These are phyloP conservation scores for Heimioporus sp. DNA, from an alignment of 768 basidiomycete genomes.

Conservation along the genomic window DNA sequence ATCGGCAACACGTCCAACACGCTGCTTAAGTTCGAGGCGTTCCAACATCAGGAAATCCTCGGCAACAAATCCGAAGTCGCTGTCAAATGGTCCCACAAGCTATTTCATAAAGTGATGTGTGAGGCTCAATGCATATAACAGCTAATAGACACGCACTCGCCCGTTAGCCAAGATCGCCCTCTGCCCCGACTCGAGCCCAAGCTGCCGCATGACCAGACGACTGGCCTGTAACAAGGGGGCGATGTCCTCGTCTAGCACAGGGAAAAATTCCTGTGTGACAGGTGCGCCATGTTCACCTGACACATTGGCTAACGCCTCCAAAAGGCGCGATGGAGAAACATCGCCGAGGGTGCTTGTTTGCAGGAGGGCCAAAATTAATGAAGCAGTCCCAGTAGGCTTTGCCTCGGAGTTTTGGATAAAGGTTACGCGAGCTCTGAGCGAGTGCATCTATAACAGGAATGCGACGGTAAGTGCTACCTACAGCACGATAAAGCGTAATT, in stretches of 20 bases:
- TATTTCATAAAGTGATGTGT: slow-evolving; percentile 27
- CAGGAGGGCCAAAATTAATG: slow-evolving; percentile 50
- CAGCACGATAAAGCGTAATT: slow-evolving; percentile 16
- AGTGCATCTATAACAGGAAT: slow-evolving; percentile 36
- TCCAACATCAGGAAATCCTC: slow-evolving; percentile 76
- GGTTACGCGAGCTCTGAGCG: slow-evolving; percentile 56
- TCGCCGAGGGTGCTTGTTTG: slow-evolving; percentile 37
- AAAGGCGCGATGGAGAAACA: slow-evolving; percentile 11
- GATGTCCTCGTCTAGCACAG: slow-evolving; percentile 20
- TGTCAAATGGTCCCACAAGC: slow-evolving; percentile 74
- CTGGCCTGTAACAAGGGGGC: slow-evolving; percentile 42
- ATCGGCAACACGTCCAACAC: slow-evolving; percentile 64
- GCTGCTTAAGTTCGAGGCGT: slow-evolving; percentile 69
- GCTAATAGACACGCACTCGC: slow-evolving; percentile 50
- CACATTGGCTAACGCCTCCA: slow-evolving; percentile 9
- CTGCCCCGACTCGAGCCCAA: slow-evolving; percentile 60
- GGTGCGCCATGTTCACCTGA: slow-evolving; percentile 7
- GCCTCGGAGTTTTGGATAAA: slow-evolving; percentile 72
- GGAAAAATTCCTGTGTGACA: slow-evolving; percentile 40
- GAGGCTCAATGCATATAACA: background rate
- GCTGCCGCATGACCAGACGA: slow-evolving; percentile 48
- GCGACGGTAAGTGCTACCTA: background rate
- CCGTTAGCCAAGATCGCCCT: slow-evolving; percentile 78
- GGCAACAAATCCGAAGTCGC: slow-evolving; percentile 51
- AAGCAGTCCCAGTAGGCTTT: slow-evolving; percentile 23